Base-by-base conservation (phyloP, 192 early-diverging fungal species). In the Coemansia furcata region DNA sequence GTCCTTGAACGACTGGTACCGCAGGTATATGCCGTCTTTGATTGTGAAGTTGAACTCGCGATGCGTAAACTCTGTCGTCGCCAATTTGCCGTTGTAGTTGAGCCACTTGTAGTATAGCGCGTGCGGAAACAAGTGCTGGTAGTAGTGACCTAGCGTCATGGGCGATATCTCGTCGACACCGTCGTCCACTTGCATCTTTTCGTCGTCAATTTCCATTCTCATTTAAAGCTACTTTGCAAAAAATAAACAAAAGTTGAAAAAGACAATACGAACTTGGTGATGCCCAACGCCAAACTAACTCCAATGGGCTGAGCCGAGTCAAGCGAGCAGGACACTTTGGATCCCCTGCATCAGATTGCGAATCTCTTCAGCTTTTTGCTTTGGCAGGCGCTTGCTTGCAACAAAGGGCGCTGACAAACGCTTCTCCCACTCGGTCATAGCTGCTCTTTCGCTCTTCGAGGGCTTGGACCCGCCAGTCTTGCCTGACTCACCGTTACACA, bases 1-100 rank as follows among this genome's bases (percentile, higher is more conserved):
- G 66, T 85, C 86, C 37, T 80, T 83, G 72, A 92, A 99, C 14
- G 94, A 96, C 66, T 93, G 87, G 83, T 92, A 96, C 21, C 95
- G 90, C n/a, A 98, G 78, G 67, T 94, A 97, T 15, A 89, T 88
- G 23, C 94, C 94, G 49, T 82, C 78, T 32, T 83, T 78, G 40
- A 97, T 85, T 3, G 89, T 93, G 70, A 96, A 98, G 75, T 90
- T 93, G 72, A 98, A 94, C 81, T 99, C 97, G 42, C 97, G 90
- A 75, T 93, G 88, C 36, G 85, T 79, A 67, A 97, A 98, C 60
- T 87, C 76, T 52, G 87, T 88, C 19, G 90, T 90, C 3, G 89
- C 84, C 32, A 67, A 85, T 80, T 69, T 19, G 33, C 55, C 63
- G 30, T 76, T 75, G 80, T 82, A 74, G 64, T 90, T 89, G 23